Evolutionary conservation across 352 stramenopile species (phyloP), one percentile per base, ranked within the genome.

Genomic region (Aphanomyces cochlioides): DNA sequence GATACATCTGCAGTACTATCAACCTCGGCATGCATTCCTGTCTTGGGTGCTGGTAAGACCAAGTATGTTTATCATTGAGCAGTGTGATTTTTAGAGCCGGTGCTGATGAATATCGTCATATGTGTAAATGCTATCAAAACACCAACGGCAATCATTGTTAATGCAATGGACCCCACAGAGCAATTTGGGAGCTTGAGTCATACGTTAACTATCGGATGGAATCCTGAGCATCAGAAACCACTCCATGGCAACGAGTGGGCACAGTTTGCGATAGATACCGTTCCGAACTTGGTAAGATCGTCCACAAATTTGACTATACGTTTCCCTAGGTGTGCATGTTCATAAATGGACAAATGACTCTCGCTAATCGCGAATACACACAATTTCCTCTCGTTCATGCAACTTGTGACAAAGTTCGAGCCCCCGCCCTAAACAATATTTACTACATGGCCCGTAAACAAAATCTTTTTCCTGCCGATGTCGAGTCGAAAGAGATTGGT

Each of bases 61-160:
- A 53, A 53, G 28, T 28, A 28, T 28, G 28, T 28, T 28, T 53
- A 53, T 19, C 13, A n/a, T 19, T 53, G 45, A n/a, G 45, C n/a
- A 19, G n/a, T 53, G 13, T 19, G 50, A 36, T 58, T 8, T 17
- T 19, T 58, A 8, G 50, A 7, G 13, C 50, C 50, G 21, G 7
- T 19, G 50, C 13, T 19, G 45, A 12, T 58, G 50, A 28, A 4
- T 38, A 41, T 66, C 5, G 6, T 10, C 37, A 43, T 66, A n/a
- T 28, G 17, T 19, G 57, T 66, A 17, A 48, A 66, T 41, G 15
- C 13, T 3, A 10, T 66, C 57, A 19, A 37, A n/a, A 17, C 7
- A 7, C 63, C 63, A n/a, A 69, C 63, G 39, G 17, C 34, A 39
- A n/a, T 69, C 7, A 39, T 60, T 5, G 63, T 69, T 10, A 13